Conservation (phyloP, 306 rosid genomes). For the Rubus idaeus region DNA sequence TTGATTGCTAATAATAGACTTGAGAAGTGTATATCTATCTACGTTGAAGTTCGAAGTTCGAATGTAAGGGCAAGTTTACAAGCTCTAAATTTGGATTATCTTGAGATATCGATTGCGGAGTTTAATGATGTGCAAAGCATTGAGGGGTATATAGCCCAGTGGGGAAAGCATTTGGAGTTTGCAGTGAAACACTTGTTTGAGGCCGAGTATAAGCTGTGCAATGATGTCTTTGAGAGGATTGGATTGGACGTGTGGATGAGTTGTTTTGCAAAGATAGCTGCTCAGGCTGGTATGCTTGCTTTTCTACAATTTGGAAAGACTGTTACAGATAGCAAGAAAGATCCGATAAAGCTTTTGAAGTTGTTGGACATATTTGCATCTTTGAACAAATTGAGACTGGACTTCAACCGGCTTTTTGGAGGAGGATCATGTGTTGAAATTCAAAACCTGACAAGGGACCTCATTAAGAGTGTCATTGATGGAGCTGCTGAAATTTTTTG, state of each 20-base stretch:
- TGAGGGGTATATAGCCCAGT: slow-evolving; percentile 78
- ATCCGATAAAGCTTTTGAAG: slow-evolving; percentile 88
- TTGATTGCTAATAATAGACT: slow-evolving; percentile 70
- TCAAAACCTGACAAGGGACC: slow-evolving; percentile 94
- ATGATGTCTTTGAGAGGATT: slow-evolving; percentile 90
- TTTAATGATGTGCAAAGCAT: slow-evolving; percentile 95
- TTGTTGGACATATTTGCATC: slow-evolving; percentile 92
- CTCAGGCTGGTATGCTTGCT: slow-evolving; percentile 93
- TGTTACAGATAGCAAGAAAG: slow-evolving; percentile 92
- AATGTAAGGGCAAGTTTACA: slow-evolving; percentile 93
- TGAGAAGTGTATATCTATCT: slow-evolving; percentile 73
- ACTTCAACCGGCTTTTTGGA: slow-evolving; percentile 91
- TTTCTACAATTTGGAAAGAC: slow-evolving; percentile 97
- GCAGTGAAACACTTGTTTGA: slow-evolving; percentile 99
- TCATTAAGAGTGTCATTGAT: slow-evolving; percentile 83
- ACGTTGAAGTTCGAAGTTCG: slow-evolving; percentile 82
- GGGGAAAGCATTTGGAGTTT: slow-evolving; percentile 99
- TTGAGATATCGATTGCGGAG: slow-evolving; percentile 83
- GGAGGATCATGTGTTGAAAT: slow-evolving; percentile 86
- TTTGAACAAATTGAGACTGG: slow-evolving; percentile 84
- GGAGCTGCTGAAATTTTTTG: slow-evolving; percentile 94
- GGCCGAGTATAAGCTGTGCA: slow-evolving; percentile 92
- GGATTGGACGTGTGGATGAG: slow-evolving; percentile 91
- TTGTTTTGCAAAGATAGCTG: slow-evolving; percentile 92
- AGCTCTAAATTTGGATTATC: slow-evolving; percentile 90